Conservation (phyloP, 2,329 filamentous ascomycete species). For the Sclerotinia nivalis region DNA sequence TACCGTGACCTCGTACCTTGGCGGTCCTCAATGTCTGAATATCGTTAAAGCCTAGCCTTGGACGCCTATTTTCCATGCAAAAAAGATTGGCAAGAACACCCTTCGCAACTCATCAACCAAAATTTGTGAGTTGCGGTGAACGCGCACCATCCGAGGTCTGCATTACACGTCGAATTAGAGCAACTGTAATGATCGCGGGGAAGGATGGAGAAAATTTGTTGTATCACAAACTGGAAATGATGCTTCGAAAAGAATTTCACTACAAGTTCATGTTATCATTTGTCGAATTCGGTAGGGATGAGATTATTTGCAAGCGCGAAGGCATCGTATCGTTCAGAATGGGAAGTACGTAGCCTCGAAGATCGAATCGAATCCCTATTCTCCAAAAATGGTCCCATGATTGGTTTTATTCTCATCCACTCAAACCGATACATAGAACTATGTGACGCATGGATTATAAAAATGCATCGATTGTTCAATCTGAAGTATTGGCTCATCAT, state of each 20-base stretch:
- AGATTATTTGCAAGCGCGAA: not conserved
- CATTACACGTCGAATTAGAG: not conserved
- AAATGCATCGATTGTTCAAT: not conserved
- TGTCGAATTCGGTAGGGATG: not conserved
- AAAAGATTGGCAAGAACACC: too few relatives aligned
- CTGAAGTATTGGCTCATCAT: not conserved
- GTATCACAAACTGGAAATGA: not conserved
- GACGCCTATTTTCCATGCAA: not conserved
- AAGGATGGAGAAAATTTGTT: not conserved
- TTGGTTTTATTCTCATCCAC: not conserved
- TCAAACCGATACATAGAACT: not conserved
- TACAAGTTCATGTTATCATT: too few relatives aligned
- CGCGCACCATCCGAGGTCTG: not conserved
- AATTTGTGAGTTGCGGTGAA: not conserved
- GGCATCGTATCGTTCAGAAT: not conserved
- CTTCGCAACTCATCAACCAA: not conserved
- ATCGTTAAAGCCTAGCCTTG: not conserved
- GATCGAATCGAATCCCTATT: not conserved
- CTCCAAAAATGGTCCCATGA: not conserved
- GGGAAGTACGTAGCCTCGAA: not conserved
- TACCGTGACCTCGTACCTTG: not conserved
- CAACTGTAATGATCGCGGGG: not conserved
- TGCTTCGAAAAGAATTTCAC: not conserved
- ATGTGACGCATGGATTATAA: not conserved
- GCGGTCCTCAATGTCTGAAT: not conserved